Conservation (phyloP, 176 grass and related monocot species). For the Stipa capillata region DNA sequence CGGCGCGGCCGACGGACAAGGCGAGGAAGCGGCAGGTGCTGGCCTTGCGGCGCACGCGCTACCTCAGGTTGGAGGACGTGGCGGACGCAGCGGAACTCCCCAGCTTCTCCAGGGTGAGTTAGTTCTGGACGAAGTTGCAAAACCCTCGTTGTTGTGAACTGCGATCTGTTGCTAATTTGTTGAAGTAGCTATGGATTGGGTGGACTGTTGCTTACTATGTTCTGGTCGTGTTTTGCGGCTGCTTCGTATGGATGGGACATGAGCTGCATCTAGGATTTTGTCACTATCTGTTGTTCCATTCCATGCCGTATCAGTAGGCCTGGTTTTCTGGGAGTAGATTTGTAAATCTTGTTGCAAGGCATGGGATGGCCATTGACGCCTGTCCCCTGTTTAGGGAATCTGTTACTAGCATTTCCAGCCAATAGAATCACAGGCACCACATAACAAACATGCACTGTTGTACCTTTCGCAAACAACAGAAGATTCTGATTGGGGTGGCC, state of each 20-base stretch:
- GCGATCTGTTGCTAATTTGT: conserved; percentile 5
- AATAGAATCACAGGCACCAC: conserved; percentile 26
- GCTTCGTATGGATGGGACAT: conserved; percentile 5
- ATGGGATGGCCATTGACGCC: conserved; percentile 13
- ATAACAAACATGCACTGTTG: not conserved
- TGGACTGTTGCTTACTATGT: conserved; percentile 7
- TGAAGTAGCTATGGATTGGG: not conserved
- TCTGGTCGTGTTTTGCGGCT: not conserved
- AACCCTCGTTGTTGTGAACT: conserved; percentile 7
- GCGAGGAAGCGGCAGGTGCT: conserved; percentile 43
- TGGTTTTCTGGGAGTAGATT: not conserved
- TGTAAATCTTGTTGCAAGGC: not conserved
- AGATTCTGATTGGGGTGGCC: not conserved
- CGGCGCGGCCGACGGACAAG: conserved; percentile 17
- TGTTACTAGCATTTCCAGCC: not conserved
- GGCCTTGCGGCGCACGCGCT: conserved; percentile 47
- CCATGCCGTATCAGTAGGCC: conserved; percentile 19
- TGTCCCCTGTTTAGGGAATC: not conserved
- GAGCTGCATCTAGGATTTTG: conserved; percentile 26
- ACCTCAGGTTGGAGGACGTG: conserved; percentile 49
- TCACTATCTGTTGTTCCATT: not conserved
- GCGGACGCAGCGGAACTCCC: conserved; percentile 45
- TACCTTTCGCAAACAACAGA: conserved; percentile 1
- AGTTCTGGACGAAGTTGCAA: not conserved
- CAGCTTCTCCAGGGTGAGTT: conserved; percentile 47